Evolutionary conservation across 1,284 basidiomycete genomes (phyloP).

Genomic region (Coniophora puteana): DNA sequence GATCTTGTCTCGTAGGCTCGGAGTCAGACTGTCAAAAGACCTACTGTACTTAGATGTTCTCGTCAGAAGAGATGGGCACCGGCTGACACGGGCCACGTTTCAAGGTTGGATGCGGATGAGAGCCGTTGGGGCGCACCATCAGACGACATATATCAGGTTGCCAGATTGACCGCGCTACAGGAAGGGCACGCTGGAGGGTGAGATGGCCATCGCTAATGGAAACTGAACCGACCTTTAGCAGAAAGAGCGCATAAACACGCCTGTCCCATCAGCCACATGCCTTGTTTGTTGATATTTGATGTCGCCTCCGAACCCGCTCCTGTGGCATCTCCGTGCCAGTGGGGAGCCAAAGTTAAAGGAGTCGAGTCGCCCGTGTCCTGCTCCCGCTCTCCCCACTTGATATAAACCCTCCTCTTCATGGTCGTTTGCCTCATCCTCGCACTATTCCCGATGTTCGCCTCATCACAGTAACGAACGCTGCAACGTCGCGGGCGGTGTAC

Average conservation of each 20-base stretch:
- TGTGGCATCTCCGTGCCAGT: constrained; percentile 28
- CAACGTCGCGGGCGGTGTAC: constrained; percentile 42
- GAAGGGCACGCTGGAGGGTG: too few relatives aligned
- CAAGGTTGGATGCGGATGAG: too few relatives aligned
- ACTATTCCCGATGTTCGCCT: constrained; percentile 23
- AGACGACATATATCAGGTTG: too few relatives aligned
- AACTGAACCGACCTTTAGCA: constrained; percentile 22
- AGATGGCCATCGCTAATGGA: constrained; percentile 6
- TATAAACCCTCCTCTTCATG: constrained; percentile 32
- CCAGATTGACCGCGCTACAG: too few relatives aligned
- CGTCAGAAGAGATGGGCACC: too few relatives aligned
- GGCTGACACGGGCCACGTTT: too few relatives aligned
- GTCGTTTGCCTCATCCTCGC: constrained; percentile 35
- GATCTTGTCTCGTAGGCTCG: too few relatives aligned
- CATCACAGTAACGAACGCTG: constrained; percentile 43
- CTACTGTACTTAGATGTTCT: too few relatives aligned
- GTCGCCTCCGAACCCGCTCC: neutral
- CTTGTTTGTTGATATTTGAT: constrained; percentile 23
- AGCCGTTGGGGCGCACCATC: too few relatives aligned
- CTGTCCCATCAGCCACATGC: constrained; percentile 9
- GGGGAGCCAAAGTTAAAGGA: constrained; percentile 20
- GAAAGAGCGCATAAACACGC: constrained; percentile 21
- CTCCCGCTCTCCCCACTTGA: constrained; percentile 43
- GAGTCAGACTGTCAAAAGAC: too few relatives aligned
- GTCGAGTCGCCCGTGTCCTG: constrained; percentile 35